phyloP scores from a whole-genome alignment of 192 early-diverging fungal genomes.

The Pilaira anomala region DNA sequence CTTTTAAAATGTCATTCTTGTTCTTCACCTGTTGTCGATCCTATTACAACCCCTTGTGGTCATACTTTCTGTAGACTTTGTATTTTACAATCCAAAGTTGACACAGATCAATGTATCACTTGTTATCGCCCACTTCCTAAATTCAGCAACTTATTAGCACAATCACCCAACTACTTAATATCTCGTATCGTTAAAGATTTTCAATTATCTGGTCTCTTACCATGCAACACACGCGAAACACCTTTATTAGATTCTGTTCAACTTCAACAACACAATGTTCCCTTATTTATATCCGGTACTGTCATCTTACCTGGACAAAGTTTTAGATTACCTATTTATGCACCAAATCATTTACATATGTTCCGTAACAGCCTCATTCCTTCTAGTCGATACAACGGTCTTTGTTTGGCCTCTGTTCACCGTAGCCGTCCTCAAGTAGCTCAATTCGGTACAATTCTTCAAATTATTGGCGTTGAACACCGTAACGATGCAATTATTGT shows the following conservation, averaged over 20 bases:
- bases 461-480: conserved; percentile 19
- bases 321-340: conserved; percentile 9
- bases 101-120: conserved; percentile 9
- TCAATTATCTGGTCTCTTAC: conserved; percentile 5
- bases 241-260: background rate
- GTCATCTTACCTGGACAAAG: conserved; percentile 17
- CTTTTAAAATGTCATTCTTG: conserved; percentile 6
- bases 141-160: conserved; percentile 10
- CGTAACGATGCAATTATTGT: conserved; percentile 17
- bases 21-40: conserved; percentile 1
- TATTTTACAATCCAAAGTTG: conserved; percentile 12
- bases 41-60: conserved; percentile 17
- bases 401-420: conserved; percentile 19
- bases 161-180: conserved; percentile 13
- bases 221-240: background rate
- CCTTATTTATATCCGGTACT: conserved; percentile 11
- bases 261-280: background rate
- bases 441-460: conserved; percentile 18
- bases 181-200: background rate
- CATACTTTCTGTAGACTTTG: conserved; percentile 27
- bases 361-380: conserved; percentile 7
- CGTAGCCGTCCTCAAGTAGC: conserved; percentile 14
- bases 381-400: conserved; percentile 14
- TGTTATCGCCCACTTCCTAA: conserved; percentile 24
- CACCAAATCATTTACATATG: conserved; percentile 1